A percentile compares a stretch with the other conserved stretches of the same genome.
These are phyloP conservation scores for Boechera retrofracta DNA, from an alignment of 345 rosid species.

Conservation along the genomic window DNA sequence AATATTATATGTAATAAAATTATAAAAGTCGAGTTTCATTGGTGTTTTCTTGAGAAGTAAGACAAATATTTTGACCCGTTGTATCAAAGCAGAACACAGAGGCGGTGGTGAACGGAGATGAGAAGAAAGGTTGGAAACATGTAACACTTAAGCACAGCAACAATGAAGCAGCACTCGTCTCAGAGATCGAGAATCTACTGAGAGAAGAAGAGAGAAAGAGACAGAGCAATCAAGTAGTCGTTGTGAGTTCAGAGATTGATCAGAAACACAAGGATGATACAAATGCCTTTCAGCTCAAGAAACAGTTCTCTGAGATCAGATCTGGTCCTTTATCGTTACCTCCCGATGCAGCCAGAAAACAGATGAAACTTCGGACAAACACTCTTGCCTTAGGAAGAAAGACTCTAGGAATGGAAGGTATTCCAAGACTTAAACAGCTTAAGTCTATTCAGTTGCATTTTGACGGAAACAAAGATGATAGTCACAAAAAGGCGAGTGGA, in stretches of 20 bases:
- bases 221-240: constrained; percentile 25
- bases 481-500: constrained; percentile 37
- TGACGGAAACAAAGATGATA: constrained; percentile 46
- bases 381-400: constrained; percentile 54
- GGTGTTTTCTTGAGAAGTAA: constrained; percentile 24
- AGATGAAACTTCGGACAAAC: constrained; percentile 61
- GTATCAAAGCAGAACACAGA: constrained; percentile 44
- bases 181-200: constrained; percentile 41
- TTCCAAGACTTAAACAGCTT: constrained; percentile 57
- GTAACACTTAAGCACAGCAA: constrained; percentile 43
- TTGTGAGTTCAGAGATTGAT: constrained; percentile 31
- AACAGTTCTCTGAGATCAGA: constrained; percentile 51
- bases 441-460: constrained; percentile 64
- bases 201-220: constrained; percentile 47
- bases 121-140: constrained; percentile 48
- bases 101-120: constrained; percentile 35
- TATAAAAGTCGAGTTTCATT: constrained; percentile 2
- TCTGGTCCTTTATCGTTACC: constrained; percentile 42
- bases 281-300: constrained; percentile 38
- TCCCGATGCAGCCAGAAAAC: constrained; percentile 54
- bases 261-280: constrained; percentile 44
- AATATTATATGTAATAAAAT: neutral
- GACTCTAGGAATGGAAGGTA: constrained; percentile 55
- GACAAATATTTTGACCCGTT: constrained; percentile 28
- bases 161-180: constrained; percentile 43